Base-by-base conservation (phyloP, 2,329 filamentous ascomycete genomes). In the Aureobasidium namibiae region DNA sequence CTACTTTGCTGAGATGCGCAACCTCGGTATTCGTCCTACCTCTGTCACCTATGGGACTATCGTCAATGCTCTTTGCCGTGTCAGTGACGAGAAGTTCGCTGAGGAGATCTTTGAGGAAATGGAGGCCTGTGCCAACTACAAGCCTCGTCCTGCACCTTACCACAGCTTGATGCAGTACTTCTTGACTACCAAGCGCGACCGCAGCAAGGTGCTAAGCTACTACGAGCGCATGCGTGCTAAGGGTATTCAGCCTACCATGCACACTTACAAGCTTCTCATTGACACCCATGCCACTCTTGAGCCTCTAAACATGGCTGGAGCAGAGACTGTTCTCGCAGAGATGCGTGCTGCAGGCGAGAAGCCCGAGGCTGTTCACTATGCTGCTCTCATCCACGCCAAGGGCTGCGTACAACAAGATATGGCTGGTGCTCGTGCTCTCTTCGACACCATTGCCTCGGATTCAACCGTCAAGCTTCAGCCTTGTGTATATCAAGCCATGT, bases 91-190 rank as follows among this genome's bases (percentile, higher is more conserved):
- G 77, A 95, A 92, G 70, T 96, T 96, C 71, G 94, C 94, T 29
- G 94, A 96, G 70, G 91, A 97, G 74, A 84, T 97, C 67, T 99
- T 99, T 70, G 91, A 97, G 70, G 94, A 99, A 78, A 99, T 99
- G 94, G 94, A 99, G 78, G 85, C 87, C 48, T 96, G 95, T 87
- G 88, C 91, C 60, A 99, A 99, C 78, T 99, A 99, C 83, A 97
- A 96, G 80, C 90, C 94, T 41, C 88, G 94, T 10, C 92, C 94
- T 26, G 94, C 94, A 24, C 94, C 94, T 0, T 99, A 99, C 81
- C 96, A 99, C 80, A 95, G 90, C 75, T 89, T 99, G 86, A 99
- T 99, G 85, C 94, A 99, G 72, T 97, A 96, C 78, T 99, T 97
- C 83, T 80, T 97, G 66, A 95, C 90, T 60, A 97, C 92, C 59